Conservation (phyloP, 1,284 basidiomycete species). For the Cutaneotrichosporon cutaneum region DNA sequence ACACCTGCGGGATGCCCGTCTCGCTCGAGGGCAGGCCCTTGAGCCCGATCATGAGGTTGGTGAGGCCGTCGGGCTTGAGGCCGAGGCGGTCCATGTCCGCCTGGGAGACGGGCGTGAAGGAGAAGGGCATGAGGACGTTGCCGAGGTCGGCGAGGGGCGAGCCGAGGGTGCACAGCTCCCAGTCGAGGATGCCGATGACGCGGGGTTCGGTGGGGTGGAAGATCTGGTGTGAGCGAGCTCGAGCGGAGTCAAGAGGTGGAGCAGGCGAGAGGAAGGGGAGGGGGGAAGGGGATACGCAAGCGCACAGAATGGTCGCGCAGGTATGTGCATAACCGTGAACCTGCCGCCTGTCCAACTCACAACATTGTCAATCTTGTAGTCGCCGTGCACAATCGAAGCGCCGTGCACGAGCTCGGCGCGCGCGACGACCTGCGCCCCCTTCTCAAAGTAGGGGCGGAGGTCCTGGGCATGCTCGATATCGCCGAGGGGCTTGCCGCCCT, state of each 20-base stretch:
- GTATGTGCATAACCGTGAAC: no score
- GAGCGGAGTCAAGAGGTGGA: no score
- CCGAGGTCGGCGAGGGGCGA: slow-evolving; percentile 87
- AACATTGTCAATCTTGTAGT: slow-evolving; percentile 95
- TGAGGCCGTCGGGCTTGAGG: neutral
- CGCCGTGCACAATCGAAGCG: slow-evolving; percentile 75
- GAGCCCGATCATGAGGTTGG: slow-evolving; percentile 53
- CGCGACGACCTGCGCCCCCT: slow-evolving; percentile 68
- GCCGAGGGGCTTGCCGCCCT: slow-evolving; percentile 34
- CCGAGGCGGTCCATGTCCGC: neutral
- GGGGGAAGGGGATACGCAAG: no score
- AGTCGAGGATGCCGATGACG: slow-evolving; percentile 93
- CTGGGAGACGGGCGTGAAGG: slow-evolving; percentile 2
- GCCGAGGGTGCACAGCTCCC: slow-evolving; percentile 92
- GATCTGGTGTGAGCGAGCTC: slow-evolving; percentile 6
- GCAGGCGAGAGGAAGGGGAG: no score
- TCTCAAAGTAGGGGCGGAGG: slow-evolving; percentile 64
- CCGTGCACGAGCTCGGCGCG: slow-evolving; percentile 66
- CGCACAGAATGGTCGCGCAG: no score
- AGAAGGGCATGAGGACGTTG: slow-evolving; percentile 59
- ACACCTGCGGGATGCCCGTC: slow-evolving; percentile 65
- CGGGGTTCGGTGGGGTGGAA: slow-evolving; percentile 88
- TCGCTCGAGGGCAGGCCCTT: slow-evolving; percentile 61
- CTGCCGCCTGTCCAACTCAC: no score
- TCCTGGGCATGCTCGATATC: slow-evolving; percentile 63